phyloP scores from a whole-genome alignment of 306 rosid genomes.

The barrel medic (Medicago truncatula) region MtrunA17r5.0-ANR NC_053045.1:47642001-47642500 shows the following conservation, averaged over 20 bases:
- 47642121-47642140: constrained; percentile 3
- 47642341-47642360: not conserved
- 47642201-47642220: constrained; percentile 36
- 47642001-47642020: too few species aligned
- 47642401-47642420: constrained; percentile 40
- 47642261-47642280: constrained; percentile 6
- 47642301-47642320: constrained; percentile 26
- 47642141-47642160: too few species aligned
- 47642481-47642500: constrained; percentile 55
- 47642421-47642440: constrained; percentile 42
- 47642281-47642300: constrained; percentile 34
- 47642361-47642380: constrained; percentile 14
- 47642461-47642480: constrained; percentile 51
- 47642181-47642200: not conserved
- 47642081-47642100: not conserved
- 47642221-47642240: constrained; percentile 11
- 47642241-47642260: constrained; percentile 7
- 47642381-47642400: not conserved
- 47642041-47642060: too few species aligned
- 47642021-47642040: too few species aligned
- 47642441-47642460: constrained; percentile 49
- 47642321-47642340: not conserved
- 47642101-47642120: constrained; percentile 3
- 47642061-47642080: not conserved
- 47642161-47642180: not conserved